A percentile compares a stretch with the other conserved stretches of the same genome.
phyloP scores from a whole-genome alignment of 805 yeast species.

The Scheffersomyces lignosus region DNA sequence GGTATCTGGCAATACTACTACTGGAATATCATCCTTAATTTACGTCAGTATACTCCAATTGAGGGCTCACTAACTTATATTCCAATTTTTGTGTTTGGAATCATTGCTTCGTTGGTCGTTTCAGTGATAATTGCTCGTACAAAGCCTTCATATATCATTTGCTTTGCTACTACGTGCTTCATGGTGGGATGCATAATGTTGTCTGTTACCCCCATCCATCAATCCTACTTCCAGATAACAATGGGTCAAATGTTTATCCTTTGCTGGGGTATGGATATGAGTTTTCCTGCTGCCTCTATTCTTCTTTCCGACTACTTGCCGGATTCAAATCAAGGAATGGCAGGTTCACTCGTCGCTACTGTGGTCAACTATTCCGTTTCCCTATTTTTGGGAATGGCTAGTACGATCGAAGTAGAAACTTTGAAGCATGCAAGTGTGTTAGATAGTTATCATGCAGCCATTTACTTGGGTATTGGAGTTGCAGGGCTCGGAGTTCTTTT shows the following conservation, averaged over 20 bases:
- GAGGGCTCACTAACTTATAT: conserved; percentile 38
- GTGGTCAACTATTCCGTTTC: conserved; percentile 72
- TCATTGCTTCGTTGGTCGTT: conserved; percentile 53
- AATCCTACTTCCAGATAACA: conserved; percentile 57
- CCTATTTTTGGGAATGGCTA: conserved; percentile 67
- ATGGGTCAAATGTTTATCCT: conserved; percentile 57
- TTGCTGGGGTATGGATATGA: conserved; percentile 76
- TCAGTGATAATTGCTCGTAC: conserved; percentile 47
- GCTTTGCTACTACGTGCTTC: conserved; percentile 54
- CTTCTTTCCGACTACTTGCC: conserved; percentile 62
- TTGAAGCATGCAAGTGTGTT: conserved; percentile 13
- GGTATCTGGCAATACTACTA: conserved; percentile 72
- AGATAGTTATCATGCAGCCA: conserved; percentile 55
- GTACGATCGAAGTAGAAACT: conserved; percentile 53
- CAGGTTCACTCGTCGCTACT: conserved; percentile 71
- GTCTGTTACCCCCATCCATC: conserved; percentile 56
- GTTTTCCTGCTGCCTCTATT: conserved; percentile 74
- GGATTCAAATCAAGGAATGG: conserved; percentile 68
- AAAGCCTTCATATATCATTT: conserved; percentile 51
- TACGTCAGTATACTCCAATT: conserved; percentile 46
- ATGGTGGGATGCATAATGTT: conserved; percentile 53
- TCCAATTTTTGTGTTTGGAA: conserved; percentile 54
- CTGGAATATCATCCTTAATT: conserved; percentile 49
- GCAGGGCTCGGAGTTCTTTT: conserved; percentile 47
- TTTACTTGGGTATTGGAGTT: conserved; percentile 62